Percentiles rank a stretch among this genome's conserved stretches.
phyloP scores from a whole-genome alignment of 2,329 filamentous ascomycete genomes.

The Hymenoscyphus occultus region DNA sequence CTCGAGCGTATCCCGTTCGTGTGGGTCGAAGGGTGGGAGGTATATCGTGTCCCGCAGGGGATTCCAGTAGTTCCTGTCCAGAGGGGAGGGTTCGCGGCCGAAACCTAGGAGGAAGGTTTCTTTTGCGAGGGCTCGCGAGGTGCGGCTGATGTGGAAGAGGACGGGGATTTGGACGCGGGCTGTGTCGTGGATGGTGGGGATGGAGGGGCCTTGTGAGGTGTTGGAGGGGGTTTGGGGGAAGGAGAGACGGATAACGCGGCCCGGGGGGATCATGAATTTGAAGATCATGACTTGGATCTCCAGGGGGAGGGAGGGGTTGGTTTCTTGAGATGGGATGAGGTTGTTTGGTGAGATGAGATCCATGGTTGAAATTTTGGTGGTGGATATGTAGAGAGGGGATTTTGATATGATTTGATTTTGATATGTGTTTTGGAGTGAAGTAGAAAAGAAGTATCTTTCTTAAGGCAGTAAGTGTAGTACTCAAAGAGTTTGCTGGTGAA shows the following conservation, averaged over 20 bases:
- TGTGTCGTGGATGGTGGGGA: background rate
- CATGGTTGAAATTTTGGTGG: background rate
- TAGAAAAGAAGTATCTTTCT: background rate
- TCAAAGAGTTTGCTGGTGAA: background rate
- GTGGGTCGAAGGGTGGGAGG: background rate
- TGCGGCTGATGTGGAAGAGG: background rate
- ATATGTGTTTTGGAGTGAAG: background rate
- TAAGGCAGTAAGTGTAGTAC: background rate
- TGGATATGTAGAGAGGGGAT: background rate
- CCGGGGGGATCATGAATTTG: background rate
- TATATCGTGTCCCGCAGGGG: background rate
- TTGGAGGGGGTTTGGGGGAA: background rate
- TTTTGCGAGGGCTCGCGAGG: background rate
- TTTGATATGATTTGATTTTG: background rate
- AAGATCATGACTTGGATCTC: background rate
- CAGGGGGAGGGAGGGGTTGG: background rate
- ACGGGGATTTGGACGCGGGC: background rate
- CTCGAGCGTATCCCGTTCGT: background rate
- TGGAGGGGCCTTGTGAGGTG: background rate
- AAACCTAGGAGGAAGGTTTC: background rate
- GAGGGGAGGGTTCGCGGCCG: background rate
- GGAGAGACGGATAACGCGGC: background rate
- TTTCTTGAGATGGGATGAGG: background rate
- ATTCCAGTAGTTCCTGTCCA: background rate
- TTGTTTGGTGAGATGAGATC: background rate